phyloP scores from a whole-genome alignment of 2,329 filamentous ascomycete genomes.

The Calonectria henricotiae region DNA sequence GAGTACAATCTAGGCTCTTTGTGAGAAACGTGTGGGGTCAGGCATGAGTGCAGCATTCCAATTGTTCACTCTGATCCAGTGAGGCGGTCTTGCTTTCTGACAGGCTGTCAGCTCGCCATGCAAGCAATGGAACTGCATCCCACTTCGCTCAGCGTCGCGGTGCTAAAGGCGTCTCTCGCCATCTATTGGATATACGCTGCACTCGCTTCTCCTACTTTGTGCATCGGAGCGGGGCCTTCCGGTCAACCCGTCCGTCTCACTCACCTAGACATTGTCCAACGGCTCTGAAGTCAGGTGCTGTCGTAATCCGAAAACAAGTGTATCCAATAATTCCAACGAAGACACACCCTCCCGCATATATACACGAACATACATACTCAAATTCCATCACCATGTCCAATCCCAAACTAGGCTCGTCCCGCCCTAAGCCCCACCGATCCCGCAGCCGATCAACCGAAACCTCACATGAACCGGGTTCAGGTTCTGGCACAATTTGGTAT shows the following conservation, averaged over 20 bases:
- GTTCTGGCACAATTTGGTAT: slow-evolving; percentile 30
- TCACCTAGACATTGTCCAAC: slow-evolving; percentile 13
- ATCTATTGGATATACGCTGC: slow-evolving; percentile 32
- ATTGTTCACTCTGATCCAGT: slow-evolving; percentile 40
- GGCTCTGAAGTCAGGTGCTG: slow-evolving; percentile 1
- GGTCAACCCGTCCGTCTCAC: slow-evolving; percentile 39
- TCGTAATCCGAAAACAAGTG: slow-evolving; percentile 23
- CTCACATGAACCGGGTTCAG: slow-evolving; percentile 39
- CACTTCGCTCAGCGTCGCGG: slow-evolving; percentile 39
- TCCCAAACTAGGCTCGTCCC: slow-evolving; percentile 51
- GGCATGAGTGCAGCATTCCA: slow-evolving; percentile 53
- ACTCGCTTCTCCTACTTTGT: slow-evolving; percentile 37
- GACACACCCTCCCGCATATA: slow-evolving; percentile 9
- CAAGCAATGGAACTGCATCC: slow-evolving; percentile 51
- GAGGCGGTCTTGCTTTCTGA: slow-evolving; percentile 50
- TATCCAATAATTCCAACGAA: slow-evolving; percentile 19
- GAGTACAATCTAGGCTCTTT: slow-evolving; percentile 38
- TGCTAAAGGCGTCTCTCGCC: slow-evolving; percentile 38
- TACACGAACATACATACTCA: neutral
- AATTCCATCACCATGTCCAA: slow-evolving; percentile 22
- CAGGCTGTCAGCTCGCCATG: slow-evolving; percentile 53
- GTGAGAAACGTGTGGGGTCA: slow-evolving; percentile 50
- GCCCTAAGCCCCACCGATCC: slow-evolving; percentile 49
- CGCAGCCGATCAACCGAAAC: slow-evolving; percentile 45
- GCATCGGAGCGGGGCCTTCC: slow-evolving; percentile 37